Percentiles rank a stretch among this genome's conserved stretches.
Evolutionary conservation across 352 stramenopile species (phyloP).

Genomic region (Globisporangium paroecandrum): DNA sequence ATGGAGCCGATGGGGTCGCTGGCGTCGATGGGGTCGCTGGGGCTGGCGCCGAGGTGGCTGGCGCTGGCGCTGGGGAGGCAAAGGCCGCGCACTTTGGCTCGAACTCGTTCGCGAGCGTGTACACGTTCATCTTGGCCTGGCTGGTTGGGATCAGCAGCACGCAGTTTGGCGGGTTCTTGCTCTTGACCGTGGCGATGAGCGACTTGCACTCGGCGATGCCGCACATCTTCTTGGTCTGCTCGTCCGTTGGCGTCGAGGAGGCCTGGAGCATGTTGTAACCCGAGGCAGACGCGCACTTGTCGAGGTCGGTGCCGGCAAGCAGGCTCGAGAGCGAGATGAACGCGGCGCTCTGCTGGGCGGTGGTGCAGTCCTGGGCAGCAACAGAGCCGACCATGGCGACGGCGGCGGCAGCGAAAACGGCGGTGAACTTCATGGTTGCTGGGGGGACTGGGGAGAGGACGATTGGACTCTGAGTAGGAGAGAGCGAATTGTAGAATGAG

Average conservation of each 20-base stretch:
- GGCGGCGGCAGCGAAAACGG: slow-evolving; percentile 18
- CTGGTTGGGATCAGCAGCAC: slow-evolving; percentile 35
- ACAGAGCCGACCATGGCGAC: slow-evolving; percentile 23
- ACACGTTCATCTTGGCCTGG: slow-evolving; percentile 34
- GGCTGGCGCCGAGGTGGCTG: neutral
- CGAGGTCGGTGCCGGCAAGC: slow-evolving; percentile 19
- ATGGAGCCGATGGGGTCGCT: neutral
- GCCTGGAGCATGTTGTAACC: slow-evolving; percentile 42
- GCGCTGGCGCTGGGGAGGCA: neutral
- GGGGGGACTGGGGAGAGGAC: neutral
- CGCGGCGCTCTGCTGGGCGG: slow-evolving; percentile 17
- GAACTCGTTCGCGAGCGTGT: slow-evolving; percentile 45
- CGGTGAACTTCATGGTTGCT: slow-evolving; percentile 9
- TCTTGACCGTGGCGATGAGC: slow-evolving; percentile 30
- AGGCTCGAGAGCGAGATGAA: slow-evolving; percentile 26
- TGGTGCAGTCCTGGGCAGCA: slow-evolving; percentile 20
- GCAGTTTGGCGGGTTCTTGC: slow-evolving; percentile 33
- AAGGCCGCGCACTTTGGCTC: slow-evolving; percentile 34
- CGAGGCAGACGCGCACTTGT: slow-evolving; percentile 18
- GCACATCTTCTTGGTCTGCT: slow-evolving; percentile 40
- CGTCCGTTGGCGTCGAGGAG: slow-evolving; percentile 25
- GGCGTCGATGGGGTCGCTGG: neutral
- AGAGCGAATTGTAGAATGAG: slow-evolving; percentile 18
- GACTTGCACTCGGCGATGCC: slow-evolving; percentile 23
- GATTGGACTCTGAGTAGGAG: slow-evolving; percentile 15